phyloP scores from a whole-genome alignment of 192 early-diverging fungal genomes.

The Coemansia sp. region DNA sequence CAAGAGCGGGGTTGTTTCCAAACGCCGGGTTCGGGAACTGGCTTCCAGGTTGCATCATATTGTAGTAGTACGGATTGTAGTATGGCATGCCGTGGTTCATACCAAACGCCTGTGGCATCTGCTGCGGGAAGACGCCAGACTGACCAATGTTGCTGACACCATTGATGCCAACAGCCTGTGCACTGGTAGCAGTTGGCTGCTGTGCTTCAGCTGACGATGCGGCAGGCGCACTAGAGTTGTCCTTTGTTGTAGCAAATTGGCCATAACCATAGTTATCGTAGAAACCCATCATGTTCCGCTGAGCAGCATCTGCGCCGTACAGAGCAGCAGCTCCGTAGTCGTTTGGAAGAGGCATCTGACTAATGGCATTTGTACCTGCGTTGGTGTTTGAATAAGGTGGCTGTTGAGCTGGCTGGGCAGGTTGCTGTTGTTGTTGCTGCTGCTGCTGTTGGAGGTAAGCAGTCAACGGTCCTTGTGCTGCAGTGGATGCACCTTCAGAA shows the following conservation, averaged over 20 bases:
- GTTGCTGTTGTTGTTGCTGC: constrained; percentile 51
- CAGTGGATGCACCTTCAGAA: constrained; percentile 12
- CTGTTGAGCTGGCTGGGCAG: constrained; percentile 25
- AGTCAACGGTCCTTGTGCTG: constrained; percentile 37
- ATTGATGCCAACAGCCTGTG: constrained; percentile 60
- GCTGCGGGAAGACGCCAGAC: constrained; percentile 53
- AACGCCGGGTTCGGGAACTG: constrained; percentile 73
- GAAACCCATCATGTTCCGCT: constrained; percentile 65
- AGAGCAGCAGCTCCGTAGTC: constrained; percentile 61
- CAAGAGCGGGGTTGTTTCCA: constrained; percentile 66
- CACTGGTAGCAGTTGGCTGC: constrained; percentile 55
- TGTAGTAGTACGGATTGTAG: constrained; percentile 77
- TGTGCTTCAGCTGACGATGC: constrained; percentile 38
- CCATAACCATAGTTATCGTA: constrained; percentile 53
- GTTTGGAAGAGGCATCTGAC: constrained; percentile 57
- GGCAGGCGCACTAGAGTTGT: constrained; percentile 28
- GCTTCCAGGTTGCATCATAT: constrained; percentile 67
- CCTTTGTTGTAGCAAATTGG: constrained; percentile 51
- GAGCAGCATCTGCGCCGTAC: constrained; percentile 65
- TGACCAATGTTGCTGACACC: constrained; percentile 51
- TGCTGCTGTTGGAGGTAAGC: constrained; percentile 42
- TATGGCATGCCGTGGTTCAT: constrained; percentile 72
- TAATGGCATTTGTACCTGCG: constrained; percentile 35
- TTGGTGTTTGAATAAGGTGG: constrained; percentile 16
- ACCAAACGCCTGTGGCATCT: constrained; percentile 53